A percentile compares a stretch with the other conserved stretches of the same genome.
Evolutionary conservation across 192 early-diverging fungal genomes (phyloP).

Genomic region (Coemansia sp.): DNA sequence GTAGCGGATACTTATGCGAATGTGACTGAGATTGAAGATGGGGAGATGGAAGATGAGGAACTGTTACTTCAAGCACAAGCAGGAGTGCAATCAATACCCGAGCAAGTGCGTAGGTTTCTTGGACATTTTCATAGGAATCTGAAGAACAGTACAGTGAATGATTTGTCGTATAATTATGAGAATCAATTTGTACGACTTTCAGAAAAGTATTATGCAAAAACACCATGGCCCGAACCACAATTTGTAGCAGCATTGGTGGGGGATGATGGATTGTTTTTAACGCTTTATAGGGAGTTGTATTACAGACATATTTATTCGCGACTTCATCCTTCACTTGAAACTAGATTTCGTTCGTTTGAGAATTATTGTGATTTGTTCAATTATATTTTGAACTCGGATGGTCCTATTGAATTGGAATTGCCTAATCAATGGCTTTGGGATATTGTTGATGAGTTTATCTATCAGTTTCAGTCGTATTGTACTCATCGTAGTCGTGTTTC

Average conservation of each 20-base stretch:
- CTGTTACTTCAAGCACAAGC: conserved; percentile 43
- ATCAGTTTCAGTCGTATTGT: conserved; percentile 98
- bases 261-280: conserved; percentile 81
- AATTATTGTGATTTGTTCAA: conserved; percentile 98
- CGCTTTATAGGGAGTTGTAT: conserved; percentile 94
- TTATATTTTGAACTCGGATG: conserved; percentile 82
- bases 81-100: conserved; percentile 66
- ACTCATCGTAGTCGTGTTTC: conserved; percentile 85
- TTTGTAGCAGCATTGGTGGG: conserved; percentile 76
- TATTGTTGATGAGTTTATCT: conserved; percentile 99
- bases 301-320: conserved; percentile 96
- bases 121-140: conserved; percentile 78
- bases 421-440: conserved; percentile 99
- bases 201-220: conserved; percentile 87
- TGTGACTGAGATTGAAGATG: conserved; percentile 35
- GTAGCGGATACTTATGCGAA: conserved; percentile 49
- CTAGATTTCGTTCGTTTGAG: conserved; percentile 87
- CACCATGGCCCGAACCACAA: conserved; percentile 86
- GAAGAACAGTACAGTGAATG: conserved; percentile 76
- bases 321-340: conserved; percentile 82
- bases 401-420: conserved; percentile 86
- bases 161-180: conserved; percentile 86
- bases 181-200: conserved; percentile 86
- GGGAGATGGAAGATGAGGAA: conserved; percentile 37
- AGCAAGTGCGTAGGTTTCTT: conserved; percentile 81